Evolutionary conservation across 1,284 basidiomycete genomes (phyloP).

Genomic region (Vanrija pseudolonga): DNA sequence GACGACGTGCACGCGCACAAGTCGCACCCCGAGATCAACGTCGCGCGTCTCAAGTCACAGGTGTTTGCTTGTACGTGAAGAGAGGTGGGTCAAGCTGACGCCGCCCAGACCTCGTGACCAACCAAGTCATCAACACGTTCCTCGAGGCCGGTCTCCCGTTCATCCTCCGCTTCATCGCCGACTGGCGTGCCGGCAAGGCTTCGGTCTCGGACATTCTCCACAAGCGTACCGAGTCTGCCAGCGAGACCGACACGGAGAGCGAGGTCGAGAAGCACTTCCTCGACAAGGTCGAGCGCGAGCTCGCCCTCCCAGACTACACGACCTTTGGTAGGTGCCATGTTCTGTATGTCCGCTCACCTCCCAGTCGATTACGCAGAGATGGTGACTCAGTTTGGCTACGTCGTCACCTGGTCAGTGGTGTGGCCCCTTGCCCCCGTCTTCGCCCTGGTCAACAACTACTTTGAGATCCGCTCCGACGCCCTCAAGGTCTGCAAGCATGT

Average conservation of each 20-base stretch:
- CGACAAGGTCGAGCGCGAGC: constrained; percentile 70
- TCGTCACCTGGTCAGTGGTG: constrained; percentile 85
- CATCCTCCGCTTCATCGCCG: constrained; percentile 61
- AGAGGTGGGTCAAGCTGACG: neutral
- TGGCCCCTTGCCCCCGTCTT: constrained; percentile 82
- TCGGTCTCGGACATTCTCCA: constrained; percentile 26
- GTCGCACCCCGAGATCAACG: constrained; percentile 46
- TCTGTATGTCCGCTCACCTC: neutral
- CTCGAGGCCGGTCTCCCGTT: constrained; percentile 81
- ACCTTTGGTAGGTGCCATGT: constrained; percentile 55
- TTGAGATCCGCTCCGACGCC: constrained; percentile 89
- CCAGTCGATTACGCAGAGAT: constrained; percentile 84
- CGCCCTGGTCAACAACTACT: constrained; percentile 63
- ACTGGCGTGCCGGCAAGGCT: constrained; percentile 54
- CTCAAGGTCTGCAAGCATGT: constrained; percentile 88
- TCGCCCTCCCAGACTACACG: constrained; percentile 74
- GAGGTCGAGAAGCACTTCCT: constrained; percentile 52
- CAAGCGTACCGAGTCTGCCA: constrained; percentile 10
- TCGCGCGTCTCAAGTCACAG: constrained; percentile 75
- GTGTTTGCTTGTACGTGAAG: constrained; percentile 67
- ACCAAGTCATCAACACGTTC: constrained; percentile 79
- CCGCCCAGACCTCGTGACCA: constrained; percentile 76
- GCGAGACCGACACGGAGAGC: constrained; percentile 13
- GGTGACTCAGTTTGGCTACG: constrained; percentile 87
- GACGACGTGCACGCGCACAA: neutral